phyloP scores from a whole-genome alignment of 345 rosid species.

The Rhodamnia argentea region DNA sequence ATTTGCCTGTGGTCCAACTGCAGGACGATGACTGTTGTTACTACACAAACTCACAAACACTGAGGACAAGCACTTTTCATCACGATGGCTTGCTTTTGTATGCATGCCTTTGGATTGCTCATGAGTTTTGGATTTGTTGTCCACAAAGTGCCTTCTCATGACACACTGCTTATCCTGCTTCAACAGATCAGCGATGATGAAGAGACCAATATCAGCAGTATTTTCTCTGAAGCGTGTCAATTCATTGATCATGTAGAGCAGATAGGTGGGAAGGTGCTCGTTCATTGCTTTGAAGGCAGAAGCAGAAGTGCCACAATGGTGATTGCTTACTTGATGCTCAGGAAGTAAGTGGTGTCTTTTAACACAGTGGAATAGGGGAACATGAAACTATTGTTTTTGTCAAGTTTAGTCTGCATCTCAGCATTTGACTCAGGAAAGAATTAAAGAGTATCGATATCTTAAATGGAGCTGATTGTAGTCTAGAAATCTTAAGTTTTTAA shows the following conservation, averaged over 20 bases:
- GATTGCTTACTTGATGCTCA: constrained; percentile 76
- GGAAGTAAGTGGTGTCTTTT: constrained; percentile 50
- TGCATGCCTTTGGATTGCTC: neutral
- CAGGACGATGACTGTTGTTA: neutral
- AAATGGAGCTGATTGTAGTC: neutral
- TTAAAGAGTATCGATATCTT: neutral
- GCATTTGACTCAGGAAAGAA: neutral
- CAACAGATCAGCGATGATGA: constrained; percentile 74
- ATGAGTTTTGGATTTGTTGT: neutral
- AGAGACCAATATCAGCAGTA: constrained; percentile 66
- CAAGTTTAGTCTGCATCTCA: neutral
- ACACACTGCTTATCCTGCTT: neutral
- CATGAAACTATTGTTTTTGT: neutral
- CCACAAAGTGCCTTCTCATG: neutral
- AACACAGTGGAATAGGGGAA: neutral
- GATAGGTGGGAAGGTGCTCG: constrained; percentile 61
- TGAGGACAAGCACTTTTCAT: neutral
- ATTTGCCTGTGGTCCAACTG: neutral
- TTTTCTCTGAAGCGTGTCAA: constrained; percentile 77
- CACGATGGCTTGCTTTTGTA: neutral
- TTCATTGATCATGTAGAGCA: constrained; percentile 78
- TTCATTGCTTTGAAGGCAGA: constrained; percentile 98
- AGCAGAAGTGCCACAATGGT: constrained; percentile 96
- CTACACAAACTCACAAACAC: neutral
- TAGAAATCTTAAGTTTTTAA: neutral